Percentiles rank a stretch among this genome's conserved stretches.
Conservation (phyloP, 129 eudicot genomes). For the Artemisia argyi region DNA sequence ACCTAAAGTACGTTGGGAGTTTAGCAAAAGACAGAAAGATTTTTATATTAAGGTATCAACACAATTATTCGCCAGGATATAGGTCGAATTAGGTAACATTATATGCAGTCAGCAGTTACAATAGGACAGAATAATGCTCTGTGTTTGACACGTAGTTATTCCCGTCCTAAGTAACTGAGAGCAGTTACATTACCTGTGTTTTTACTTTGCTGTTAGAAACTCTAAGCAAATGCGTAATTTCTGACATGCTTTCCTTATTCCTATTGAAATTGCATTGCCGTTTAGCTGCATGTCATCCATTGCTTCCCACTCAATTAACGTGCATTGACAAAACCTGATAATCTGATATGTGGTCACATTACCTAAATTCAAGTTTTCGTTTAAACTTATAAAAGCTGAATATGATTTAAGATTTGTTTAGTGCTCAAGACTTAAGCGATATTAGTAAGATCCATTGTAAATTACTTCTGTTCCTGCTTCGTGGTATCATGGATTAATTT, state of each 20-base stretch:
- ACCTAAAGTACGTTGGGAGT: not conserved
- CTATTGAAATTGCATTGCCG: not conserved
- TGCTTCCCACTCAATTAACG: too few relatives aligned
- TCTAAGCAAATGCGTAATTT: not conserved
- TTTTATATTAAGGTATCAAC: not conserved
- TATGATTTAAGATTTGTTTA: too few relatives aligned
- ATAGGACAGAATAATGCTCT: not conserved
- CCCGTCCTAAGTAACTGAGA: not conserved
- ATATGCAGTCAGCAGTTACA: not conserved
- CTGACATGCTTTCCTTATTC: not conserved
- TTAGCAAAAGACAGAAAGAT: not conserved
- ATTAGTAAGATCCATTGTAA: too few relatives aligned
- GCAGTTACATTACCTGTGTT: not conserved
- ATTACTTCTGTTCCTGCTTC: too few relatives aligned
- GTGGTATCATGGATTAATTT: constrained; percentile 7
- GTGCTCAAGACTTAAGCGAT: too few relatives aligned
- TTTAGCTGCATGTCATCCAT: too few relatives aligned
- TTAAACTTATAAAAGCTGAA: too few relatives aligned
- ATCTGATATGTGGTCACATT: too few relatives aligned
- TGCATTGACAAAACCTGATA: too few relatives aligned
- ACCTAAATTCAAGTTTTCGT: too few relatives aligned
- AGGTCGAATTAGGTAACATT: constrained; percentile 11
- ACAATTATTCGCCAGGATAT: constrained; percentile 1
- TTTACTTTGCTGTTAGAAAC: not conserved
- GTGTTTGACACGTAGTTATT: not conserved